Base-by-base conservation (phyloP, 2,329 filamentous ascomycete species). In the Xylaria sp. region DNA sequence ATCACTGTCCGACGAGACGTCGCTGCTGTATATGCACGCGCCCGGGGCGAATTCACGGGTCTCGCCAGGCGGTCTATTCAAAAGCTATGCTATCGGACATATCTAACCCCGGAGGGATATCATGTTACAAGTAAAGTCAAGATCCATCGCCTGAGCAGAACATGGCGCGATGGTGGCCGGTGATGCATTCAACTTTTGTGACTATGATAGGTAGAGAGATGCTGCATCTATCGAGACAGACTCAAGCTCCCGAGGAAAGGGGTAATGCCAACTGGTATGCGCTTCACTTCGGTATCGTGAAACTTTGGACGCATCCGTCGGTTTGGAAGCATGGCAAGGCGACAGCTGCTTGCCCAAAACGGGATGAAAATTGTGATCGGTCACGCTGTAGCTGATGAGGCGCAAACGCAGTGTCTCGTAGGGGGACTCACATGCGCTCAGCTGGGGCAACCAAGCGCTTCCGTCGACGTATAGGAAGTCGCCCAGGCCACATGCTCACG, bases 331-430 rank as follows among this genome's bases (percentile, higher is more conserved):
- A 46, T 31, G 53, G 33, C 28, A 35, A 37, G 50, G 40, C 37
- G 42, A 35, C 17, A 14, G 28, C 17, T 49, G 28, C n/a, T 21
- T 35, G 12, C 49, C n/a, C 14, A 28, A 23, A 23, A 37, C 28
- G 49, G 33, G 19, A 25, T 38, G 23, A 17, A 38, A 51, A 56
- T n/a, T 21, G 57, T 51, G 43, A 58, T 59, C 57, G 33, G 61
- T 46, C 50, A 33, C 25, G 55, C 45, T 61, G 59, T 35, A 35
- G 37, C 46, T 40, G 52, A 51, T 54, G 37, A 60, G 52, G 57
- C 33, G 50, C 37, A 49, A 49, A 38, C 35, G 19, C 17, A 2
- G 49, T 58, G 45, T 56, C 46, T 53, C 28, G 25, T 19, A 33
- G 49, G 38, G 38, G 17, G 11, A 17, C 11, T 43, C 45, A 47